Evolutionary conservation across 2,329 filamentous ascomycete genomes (phyloP).

Genomic region (Aspergillus sergii): DNA sequence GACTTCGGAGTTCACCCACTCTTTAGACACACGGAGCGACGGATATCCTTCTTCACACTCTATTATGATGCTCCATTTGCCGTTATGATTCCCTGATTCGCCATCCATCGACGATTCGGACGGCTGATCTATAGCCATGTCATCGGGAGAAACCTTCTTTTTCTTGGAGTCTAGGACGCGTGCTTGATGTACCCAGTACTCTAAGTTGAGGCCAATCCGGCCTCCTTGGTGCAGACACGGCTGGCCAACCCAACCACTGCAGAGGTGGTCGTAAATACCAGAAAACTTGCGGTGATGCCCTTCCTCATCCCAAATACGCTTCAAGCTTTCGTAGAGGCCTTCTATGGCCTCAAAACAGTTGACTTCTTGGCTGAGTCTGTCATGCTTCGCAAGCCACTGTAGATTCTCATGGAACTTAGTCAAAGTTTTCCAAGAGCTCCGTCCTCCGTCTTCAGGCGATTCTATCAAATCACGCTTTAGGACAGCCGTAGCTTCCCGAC

Average conservation of each 20-base stretch:
- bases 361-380: constrained; percentile 47
- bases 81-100: constrained; percentile 22
- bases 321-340: constrained; percentile 45
- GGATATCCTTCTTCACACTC: constrained; percentile 51
- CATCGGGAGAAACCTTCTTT: constrained; percentile 28
- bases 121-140: constrained; percentile 37
- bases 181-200: constrained; percentile 47
- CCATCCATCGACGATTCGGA: constrained; percentile 21
- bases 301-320: constrained; percentile 48
- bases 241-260: constrained; percentile 43
- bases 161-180: constrained; percentile 35
- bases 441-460: constrained; percentile 32
- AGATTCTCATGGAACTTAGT: constrained; percentile 46
- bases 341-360: constrained; percentile 52
- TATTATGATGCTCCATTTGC: constrained; percentile 41
- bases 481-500: constrained; percentile 46
- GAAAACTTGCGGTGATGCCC: constrained; percentile 32
- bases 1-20: constrained; percentile 44
- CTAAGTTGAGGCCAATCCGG: constrained; percentile 43
- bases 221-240: constrained; percentile 44
- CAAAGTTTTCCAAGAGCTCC: constrained; percentile 40
- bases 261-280: constrained; percentile 43
- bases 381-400: constrained; percentile 47
- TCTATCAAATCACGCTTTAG: constrained; percentile 44
- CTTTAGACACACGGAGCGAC: constrained; percentile 46